A percentile compares a stretch with the other conserved stretches of the same genome.
Conservation (phyloP, 257 asterid species). For the Nicotiana paniculata region DNA sequence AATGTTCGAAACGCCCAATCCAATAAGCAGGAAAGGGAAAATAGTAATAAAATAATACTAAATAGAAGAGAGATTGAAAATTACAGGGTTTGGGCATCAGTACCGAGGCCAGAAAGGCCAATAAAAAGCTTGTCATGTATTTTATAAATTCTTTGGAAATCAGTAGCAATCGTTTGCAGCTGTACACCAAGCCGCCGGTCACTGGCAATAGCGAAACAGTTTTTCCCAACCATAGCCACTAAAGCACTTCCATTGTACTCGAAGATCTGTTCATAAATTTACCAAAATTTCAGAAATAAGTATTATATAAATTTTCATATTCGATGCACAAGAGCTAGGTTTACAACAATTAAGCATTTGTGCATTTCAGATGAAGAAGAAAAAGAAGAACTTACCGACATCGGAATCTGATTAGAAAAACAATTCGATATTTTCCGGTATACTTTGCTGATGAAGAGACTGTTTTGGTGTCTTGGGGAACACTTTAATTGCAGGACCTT, state of each 20-base stretch:
- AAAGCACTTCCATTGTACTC: constrained; percentile 97
- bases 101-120: constrained; percentile 85
- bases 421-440: background rate
- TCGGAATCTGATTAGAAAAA: background rate
- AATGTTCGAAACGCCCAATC: background rate
- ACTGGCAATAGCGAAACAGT: constrained; percentile 94
- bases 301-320: background rate
- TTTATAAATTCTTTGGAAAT: constrained; percentile 68
- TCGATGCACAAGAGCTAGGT: background rate
- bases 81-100: constrained; percentile 89
- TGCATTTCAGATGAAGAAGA: background rate
- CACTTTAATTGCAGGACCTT: background rate
- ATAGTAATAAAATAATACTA: background rate
- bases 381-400: constrained; percentile 6
- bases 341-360: background rate
- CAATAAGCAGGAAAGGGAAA: background rate
- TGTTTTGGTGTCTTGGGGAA: background rate
- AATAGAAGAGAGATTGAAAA: background rate
- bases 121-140: constrained; percentile 80
- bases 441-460: background rate
- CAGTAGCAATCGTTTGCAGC: constrained; percentile 86
- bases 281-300: background rate
- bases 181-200: constrained; percentile 90
- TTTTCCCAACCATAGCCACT: constrained; percentile 95
- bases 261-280: constrained; percentile 52